Conservation (phyloP, 2,329 filamentous ascomycete genomes). For the Elsinoe perseae region DNA sequence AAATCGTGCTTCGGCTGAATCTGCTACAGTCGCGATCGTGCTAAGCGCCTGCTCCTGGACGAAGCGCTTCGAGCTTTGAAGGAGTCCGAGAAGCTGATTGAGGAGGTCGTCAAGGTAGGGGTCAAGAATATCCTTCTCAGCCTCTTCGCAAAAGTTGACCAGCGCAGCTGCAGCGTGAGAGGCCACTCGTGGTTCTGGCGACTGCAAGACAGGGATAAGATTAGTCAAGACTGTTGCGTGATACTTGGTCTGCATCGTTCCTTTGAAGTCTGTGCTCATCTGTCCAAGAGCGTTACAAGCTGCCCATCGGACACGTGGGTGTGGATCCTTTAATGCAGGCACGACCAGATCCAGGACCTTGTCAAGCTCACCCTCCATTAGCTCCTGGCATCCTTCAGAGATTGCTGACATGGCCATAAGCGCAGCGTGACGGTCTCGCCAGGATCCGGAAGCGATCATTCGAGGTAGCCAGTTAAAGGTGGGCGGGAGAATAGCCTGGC, state of each 20-base stretch:
- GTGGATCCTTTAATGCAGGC: constrained; percentile 78
- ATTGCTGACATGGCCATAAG: constrained; percentile 99
- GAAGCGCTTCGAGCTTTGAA: constrained; percentile 88
- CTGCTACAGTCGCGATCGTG: constrained; percentile 97
- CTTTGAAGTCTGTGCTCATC: constrained; percentile 99
- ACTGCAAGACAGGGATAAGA: constrained; percentile 86
- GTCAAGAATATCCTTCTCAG: constrained; percentile 82
- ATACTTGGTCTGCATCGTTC: constrained; percentile 95
- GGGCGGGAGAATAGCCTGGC: constrained; percentile 81
- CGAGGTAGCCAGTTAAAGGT: constrained; percentile 95
- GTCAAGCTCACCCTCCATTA: constrained; percentile 91
- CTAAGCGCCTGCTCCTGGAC: constrained; percentile 97
- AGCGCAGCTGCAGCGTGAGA: constrained; percentile 95
- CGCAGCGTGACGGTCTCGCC: constrained; percentile 91
- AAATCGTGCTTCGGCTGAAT: constrained; percentile 92
- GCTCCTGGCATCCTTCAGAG: constrained; percentile 88
- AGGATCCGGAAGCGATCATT: constrained; percentile 93
- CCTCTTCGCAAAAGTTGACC: constrained; percentile 98
- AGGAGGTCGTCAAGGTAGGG: constrained; percentile 88
- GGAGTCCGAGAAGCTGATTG: constrained; percentile 73
- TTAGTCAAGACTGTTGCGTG: constrained; percentile 79
- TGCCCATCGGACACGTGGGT: constrained; percentile 92
- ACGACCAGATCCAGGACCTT: constrained; percentile 94
- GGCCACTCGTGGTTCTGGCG: constrained; percentile 86
- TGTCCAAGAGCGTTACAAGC: constrained; percentile 98